phyloP scores from a whole-genome alignment of 2,329 filamentous ascomycete species.

The Pseudocercospora crystallina region DNA sequence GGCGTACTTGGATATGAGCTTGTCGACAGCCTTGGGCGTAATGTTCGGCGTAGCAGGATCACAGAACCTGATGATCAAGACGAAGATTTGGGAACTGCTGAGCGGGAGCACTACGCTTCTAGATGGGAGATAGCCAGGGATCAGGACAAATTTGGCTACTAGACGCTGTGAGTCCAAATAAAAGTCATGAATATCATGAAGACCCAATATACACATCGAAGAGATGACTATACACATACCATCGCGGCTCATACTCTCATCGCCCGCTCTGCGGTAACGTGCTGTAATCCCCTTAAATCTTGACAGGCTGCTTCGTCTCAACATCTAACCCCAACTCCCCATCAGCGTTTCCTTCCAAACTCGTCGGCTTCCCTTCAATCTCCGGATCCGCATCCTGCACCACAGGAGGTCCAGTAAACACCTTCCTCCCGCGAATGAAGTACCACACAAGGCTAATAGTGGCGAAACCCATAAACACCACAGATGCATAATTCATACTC shows the following conservation, averaged over 20 bases:
- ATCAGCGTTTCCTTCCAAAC: slow-evolving; percentile 18
- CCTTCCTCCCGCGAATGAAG: slow-evolving; percentile 35
- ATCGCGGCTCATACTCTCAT: too few relatives aligned
- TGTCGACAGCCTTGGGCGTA: background rate
- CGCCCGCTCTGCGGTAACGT: too few relatives aligned
- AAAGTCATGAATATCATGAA: too few relatives aligned
- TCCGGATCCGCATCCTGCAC: slow-evolving; percentile 29
- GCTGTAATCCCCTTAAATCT: slow-evolving; percentile 8
- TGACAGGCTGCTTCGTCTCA: slow-evolving; percentile 12
- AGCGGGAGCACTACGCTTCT: slow-evolving; percentile 19
- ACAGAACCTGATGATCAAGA: slow-evolving; percentile 4
- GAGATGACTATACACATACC: too few relatives aligned
- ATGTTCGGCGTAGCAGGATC: background rate
- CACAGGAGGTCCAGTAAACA: slow-evolving; percentile 38
- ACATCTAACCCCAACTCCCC: slow-evolving; percentile 23
- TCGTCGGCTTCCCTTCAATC: slow-evolving; percentile 26
- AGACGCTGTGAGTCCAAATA: slow-evolving; percentile 1
- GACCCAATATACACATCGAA: too few relatives aligned
- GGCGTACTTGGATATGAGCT: slow-evolving; percentile 43
- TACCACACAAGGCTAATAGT: slow-evolving; percentile 36
- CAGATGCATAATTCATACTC: slow-evolving; percentile 44
- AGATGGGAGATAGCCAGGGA: slow-evolving; percentile 8
- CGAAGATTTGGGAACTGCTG: slow-evolving; percentile 13
- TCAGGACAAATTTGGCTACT: background rate
- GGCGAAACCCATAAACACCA: slow-evolving; percentile 36